A percentile compares a stretch with the other conserved stretches of the same genome.
Conservation (phyloP, 2,329 filamentous ascomycete species). For the Endoconidiophora polonica region DNA sequence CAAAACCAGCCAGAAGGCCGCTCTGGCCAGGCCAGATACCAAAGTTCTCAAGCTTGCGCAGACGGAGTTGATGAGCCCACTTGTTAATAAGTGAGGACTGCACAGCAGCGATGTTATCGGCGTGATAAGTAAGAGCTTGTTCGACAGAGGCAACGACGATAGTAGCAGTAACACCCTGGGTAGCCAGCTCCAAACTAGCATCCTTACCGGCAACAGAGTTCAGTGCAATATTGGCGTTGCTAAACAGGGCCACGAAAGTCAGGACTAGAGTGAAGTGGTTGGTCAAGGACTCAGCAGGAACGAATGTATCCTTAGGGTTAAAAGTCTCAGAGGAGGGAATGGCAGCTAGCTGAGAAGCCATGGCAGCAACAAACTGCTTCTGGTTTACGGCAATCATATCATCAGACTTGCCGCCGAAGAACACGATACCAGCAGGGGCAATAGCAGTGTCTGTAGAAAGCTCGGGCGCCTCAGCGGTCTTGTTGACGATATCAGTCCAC, state of each 20-base stretch:
- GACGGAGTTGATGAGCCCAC: slow-evolving; percentile 54
- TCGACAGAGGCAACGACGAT: slow-evolving; percentile 64
- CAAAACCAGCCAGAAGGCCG: slow-evolving; percentile 19
- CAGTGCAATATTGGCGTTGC: slow-evolving; percentile 69
- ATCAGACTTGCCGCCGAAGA: slow-evolving; percentile 47
- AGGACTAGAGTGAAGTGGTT: slow-evolving; percentile 64
- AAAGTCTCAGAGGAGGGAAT: slow-evolving; percentile 63
- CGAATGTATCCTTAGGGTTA: slow-evolving; percentile 58
- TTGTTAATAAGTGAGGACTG: slow-evolving; percentile 45
- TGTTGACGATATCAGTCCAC: slow-evolving; percentile 78
- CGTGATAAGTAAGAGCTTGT: slow-evolving; percentile 9
- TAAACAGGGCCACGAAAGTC: slow-evolving; percentile 68
- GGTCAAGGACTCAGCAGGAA: slow-evolving; percentile 68
- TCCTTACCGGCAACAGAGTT: slow-evolving; percentile 69
- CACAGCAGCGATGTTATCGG: neutral
- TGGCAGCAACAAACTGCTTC: slow-evolving; percentile 69
- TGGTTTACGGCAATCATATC: slow-evolving; percentile 74
- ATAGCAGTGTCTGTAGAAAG: slow-evolving; percentile 46
- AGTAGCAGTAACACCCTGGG: slow-evolving; percentile 61
- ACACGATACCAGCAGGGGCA: slow-evolving; percentile 38
- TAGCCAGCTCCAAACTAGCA: slow-evolving; percentile 55
- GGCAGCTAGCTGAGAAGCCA: slow-evolving; percentile 59
- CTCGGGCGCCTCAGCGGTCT: slow-evolving; percentile 45
- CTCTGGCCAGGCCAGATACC: slow-evolving; percentile 56
- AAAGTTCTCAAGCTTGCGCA: slow-evolving; percentile 47